Evolutionary conservation across 2,329 filamentous ascomycete genomes (phyloP), one percentile per base, ranked within the genome.

Genomic region (Dendryphion nanum): DNA sequence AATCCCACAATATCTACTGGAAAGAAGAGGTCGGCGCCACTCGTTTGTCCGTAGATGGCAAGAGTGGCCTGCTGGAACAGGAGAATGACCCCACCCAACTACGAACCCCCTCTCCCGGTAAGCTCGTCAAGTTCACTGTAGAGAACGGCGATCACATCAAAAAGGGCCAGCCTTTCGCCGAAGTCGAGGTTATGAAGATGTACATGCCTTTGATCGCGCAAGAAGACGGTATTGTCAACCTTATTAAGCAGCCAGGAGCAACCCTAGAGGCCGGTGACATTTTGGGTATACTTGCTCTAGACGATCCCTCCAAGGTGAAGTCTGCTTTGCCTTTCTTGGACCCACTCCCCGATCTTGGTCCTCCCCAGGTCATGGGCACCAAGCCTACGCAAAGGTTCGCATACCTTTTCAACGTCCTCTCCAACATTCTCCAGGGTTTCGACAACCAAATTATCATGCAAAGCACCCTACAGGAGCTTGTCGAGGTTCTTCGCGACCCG

Each of bases 121-220:
- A 98, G 76, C 84, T 98, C 23, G 91, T 98, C 73, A 96, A 95
- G 73, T 98, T 93, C 70, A 86, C 89, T 1, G 87, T 98, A 2
- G 93, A 96, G 68, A 97, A 95, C 59, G 93, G 93, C 44, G 79
- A 89, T 53, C 93, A 98, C 66, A 82, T 98, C 68, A 85, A 82
- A 68, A 89, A 94, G 55, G 91, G 91, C 40, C 87, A 97, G 68
- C 77, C 91, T 21, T 98, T 89, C 61, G 93, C 93, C 39, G 93
- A 98, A 69, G 91, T 98, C 28, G 93, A 98, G 72, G 93, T 98
- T 70, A 98, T 98, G 93, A 98, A 98, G 79, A 98, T 98, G 93
- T 97, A 97, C 79, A 98, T 98, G 93, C 93, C 93, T 59, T 78
- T 98, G 38, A 79, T 98, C 45, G 87, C 93, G 3, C 85, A 90